Conservation (phyloP, 768 basidiomycete genomes). For the Boletus sp. region DNA sequence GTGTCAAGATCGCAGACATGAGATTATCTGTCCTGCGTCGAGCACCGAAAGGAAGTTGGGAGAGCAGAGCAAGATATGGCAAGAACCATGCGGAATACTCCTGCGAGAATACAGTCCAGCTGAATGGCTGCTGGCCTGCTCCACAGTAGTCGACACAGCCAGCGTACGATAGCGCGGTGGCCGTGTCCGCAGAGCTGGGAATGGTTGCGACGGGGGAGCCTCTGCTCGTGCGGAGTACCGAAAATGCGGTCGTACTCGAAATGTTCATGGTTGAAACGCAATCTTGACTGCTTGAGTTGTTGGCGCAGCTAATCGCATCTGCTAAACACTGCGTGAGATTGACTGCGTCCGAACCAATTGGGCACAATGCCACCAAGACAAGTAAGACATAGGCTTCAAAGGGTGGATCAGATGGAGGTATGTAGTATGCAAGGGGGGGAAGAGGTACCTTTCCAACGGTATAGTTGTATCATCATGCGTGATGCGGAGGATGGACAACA, state of each 20-base stretch:
- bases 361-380: no score
- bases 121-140: conserved; percentile 7
- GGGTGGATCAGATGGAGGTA: no score
- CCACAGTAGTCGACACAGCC: conserved; percentile 14
- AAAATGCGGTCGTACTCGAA: conserved; percentile 9
- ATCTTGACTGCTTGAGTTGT: not conserved
- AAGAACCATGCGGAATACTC: conserved; percentile 45
- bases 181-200: not conserved
- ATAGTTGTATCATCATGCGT: no score
- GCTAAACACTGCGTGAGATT: conserved; percentile 15
- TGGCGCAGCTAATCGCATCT: not conserved
- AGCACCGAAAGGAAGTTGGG: conserved; percentile 47
- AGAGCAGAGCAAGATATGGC: conserved; percentile 47
- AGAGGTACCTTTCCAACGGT: no score
- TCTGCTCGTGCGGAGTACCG: conserved; percentile 8
- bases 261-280: conserved; percentile 5
- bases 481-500: no score
- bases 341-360: not conserved
- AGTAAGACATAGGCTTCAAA: no score
- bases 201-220: not conserved
- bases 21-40: conserved; percentile 38
- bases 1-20: conserved; percentile 38
- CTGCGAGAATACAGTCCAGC: conserved; percentile 27
- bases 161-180: conserved; percentile 10
- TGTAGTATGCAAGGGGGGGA: no score